Evolutionary conservation across 2,329 filamentous ascomycete species (phyloP), one percentile per base, ranked within the genome.

Genomic region (Coniochaeta sp.): DNA sequence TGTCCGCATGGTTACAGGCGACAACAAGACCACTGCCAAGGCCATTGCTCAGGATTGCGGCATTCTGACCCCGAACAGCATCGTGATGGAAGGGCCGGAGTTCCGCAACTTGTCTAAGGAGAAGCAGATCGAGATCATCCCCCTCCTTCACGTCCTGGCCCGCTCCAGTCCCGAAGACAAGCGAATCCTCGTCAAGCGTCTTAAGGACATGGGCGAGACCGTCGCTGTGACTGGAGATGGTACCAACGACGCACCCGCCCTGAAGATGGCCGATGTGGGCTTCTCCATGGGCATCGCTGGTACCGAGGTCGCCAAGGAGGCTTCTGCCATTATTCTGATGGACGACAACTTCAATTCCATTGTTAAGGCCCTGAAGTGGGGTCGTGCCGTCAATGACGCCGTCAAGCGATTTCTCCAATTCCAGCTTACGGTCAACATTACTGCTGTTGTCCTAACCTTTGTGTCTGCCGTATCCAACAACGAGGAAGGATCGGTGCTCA

Each of bases 341-440:
- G 88, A 91, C 63, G 88, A 92, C 68, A 91, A 91, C 70, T 92
- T 92, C 68, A 79, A 83, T 24, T 91, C 87, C n/a, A 92, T 91
- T 55, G 85, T 92, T 57, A 90, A 89, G 68, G 88, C 88, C 13
- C 75, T 91, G 59, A 85, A 87, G 59, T 92, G 88, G 88, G 88
- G 88, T 49, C 80, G 86, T 24, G 83, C 86, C 30, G 86, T 89
- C 60, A 89, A 89, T 61, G 86, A 89, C 62, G 83, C 86, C 1
- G 86, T 89, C 60, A 88, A 89, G 73, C 84, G 85, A 55, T 89
- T 89, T 67, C 72, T 89, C 49, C 82, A 87, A 65, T 87, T 88
- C 64, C 86, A 90, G 72, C 79, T 91, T 56, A 89, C 86, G 0
- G 91, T 96, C 71, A 96, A 96, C 75, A 84, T 96, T 57, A 96